Conservation (phyloP, 2,329 filamentous ascomycete species). For the Grosmannia huntii region DNA sequence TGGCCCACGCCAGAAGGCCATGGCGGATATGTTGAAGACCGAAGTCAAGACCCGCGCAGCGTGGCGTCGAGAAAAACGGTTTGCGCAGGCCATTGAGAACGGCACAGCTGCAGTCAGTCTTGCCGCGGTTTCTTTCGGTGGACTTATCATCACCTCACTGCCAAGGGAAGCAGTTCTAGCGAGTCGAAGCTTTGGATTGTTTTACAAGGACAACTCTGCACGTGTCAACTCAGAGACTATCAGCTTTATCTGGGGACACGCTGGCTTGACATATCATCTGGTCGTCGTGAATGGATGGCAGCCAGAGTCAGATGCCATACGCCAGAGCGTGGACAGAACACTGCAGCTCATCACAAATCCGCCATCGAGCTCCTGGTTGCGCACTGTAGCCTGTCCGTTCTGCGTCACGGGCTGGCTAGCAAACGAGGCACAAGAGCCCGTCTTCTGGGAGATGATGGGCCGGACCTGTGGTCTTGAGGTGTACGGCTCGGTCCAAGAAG, state of each 20-base stretch:
- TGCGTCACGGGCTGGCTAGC: conserved; percentile 23
- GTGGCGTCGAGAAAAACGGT: conserved; percentile 35
- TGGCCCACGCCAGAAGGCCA: conserved; percentile 33
- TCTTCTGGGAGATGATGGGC: conserved; percentile 27
- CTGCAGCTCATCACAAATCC: conserved; percentile 11
- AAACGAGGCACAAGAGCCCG: conserved; percentile 25
- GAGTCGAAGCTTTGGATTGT: no score
- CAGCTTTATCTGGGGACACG: conserved; percentile 33
- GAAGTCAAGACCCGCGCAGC: conserved; percentile 42
- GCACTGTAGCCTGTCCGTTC: conserved; percentile 23
- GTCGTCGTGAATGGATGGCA: conserved; percentile 40
- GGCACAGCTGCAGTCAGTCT: conserved; percentile 16
- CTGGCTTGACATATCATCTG: conserved; percentile 32
- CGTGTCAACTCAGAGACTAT: background rate
- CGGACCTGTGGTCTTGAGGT: conserved; percentile 28
- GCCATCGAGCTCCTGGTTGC: conserved; percentile 17
- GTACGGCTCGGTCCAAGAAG: conserved; percentile 32
- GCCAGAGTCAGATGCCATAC: conserved; percentile 17
- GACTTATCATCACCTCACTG: conserved; percentile 1
- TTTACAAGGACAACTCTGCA: background rate
- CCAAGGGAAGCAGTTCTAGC: background rate
- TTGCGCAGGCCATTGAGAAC: conserved; percentile 27
- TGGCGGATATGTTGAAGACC: conserved; percentile 39
- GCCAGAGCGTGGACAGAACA: conserved; percentile 11
- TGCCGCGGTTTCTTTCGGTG: conserved; percentile 10